phyloP scores from a whole-genome alignment of 2,329 filamentous ascomycete species.

The Calonectria naviculata region DNA sequence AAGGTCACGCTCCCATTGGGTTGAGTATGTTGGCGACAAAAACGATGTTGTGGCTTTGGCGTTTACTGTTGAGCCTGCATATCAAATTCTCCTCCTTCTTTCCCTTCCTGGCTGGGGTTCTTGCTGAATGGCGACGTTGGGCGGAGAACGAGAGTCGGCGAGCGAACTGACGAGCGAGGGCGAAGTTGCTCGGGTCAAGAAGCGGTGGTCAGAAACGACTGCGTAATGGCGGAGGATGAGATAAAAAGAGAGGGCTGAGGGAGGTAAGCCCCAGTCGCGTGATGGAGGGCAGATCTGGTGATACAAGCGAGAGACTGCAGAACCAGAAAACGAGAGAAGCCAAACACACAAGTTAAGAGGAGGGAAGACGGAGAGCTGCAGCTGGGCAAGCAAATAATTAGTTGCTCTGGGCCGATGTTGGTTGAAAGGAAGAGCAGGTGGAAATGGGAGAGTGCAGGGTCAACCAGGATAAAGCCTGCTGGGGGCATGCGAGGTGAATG shows the following conservation, averaged over 20 bases:
- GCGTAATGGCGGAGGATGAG: background rate
- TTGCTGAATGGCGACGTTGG: background rate
- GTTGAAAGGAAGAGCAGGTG: conserved; percentile 11
- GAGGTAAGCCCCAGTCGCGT: background rate
- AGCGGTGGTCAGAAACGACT: background rate
- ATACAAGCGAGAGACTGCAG: background rate
- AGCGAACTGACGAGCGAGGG: background rate
- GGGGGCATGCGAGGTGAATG: background rate
- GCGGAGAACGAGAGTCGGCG: background rate
- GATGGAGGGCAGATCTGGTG: background rate
- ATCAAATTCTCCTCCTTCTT: conserved; percentile 6
- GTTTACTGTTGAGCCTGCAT: background rate
- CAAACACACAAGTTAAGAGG: background rate
- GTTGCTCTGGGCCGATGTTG: background rate
- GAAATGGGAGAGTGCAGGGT: background rate
- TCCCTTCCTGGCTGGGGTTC: background rate
- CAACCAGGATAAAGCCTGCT: conserved; percentile 11
- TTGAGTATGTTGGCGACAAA: background rate
- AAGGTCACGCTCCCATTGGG: background rate
- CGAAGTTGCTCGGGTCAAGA: conserved; percentile 2
- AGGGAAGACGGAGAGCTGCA: background rate
- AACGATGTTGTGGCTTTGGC: background rate
- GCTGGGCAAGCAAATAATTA: background rate
- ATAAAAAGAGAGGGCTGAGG: background rate
- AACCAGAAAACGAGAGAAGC: background rate